Conservation (phyloP, 345 rosid species). For the Rhodomyrtus tomentosa region DNA sequence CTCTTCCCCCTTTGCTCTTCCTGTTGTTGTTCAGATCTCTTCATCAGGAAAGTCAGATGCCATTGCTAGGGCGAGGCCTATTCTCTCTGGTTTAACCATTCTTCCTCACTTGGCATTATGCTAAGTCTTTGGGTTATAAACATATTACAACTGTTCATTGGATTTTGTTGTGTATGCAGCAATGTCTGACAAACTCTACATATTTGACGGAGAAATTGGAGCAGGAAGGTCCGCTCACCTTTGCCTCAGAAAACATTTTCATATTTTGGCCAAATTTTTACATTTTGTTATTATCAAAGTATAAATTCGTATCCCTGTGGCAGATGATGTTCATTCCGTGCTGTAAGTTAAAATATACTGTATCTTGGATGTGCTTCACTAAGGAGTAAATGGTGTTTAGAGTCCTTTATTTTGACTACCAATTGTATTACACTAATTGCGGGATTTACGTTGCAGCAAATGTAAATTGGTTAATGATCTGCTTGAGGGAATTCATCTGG, state of each 20-base stretch:
- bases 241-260: background rate
- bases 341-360: background rate
- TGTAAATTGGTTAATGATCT: constrained; percentile 65
- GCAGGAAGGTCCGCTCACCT: constrained; percentile 58
- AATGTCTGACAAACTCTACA: constrained; percentile 59
- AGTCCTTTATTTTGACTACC: background rate
- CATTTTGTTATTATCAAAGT: background rate
- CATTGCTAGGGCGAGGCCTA: constrained; percentile 54
- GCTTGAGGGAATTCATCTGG: constrained; percentile 82
- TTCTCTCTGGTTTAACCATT: constrained; percentile 51
- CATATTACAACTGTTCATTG: background rate
- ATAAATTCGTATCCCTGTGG: background rate
- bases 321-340: background rate
- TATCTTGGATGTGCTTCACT: background rate
- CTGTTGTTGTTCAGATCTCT: constrained; percentile 30
- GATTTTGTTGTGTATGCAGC: constrained; percentile 28
- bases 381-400: background rate
- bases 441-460: constrained; percentile 32
- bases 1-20: background rate
- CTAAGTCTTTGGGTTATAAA: background rate
- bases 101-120: background rate
- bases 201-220: constrained; percentile 70
- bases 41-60: constrained; percentile 79
- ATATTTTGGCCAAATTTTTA: background rate
- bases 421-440: background rate